Conservation (phyloP, 2,329 filamentous ascomycete genomes). For the Monosporascus sp. region DNA sequence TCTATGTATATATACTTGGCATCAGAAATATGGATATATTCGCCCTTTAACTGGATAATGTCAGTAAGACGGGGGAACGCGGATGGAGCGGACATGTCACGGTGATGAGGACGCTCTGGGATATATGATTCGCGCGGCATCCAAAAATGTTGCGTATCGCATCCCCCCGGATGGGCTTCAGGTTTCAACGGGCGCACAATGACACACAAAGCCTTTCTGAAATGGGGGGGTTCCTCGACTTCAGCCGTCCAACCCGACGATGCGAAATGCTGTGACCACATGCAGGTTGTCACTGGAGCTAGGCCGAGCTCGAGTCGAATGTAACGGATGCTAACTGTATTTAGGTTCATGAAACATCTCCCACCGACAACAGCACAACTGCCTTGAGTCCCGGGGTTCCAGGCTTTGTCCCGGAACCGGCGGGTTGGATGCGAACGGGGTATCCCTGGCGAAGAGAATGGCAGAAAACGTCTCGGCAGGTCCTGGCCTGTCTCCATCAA, state of each 20-base stretch:
- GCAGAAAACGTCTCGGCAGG: too few species aligned
- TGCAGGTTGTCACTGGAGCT: not conserved
- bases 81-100: too few species aligned
- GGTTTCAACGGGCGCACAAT: not conserved
- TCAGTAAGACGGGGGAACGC: too few species aligned
- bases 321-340: not conserved
- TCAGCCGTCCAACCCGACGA: constrained; percentile 1
- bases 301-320: not conserved
- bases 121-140: not conserved
- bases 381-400: not conserved
- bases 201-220: not conserved
- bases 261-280: not conserved
- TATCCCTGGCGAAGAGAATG: too few species aligned
- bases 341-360: constrained; percentile 1
- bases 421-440: not conserved
- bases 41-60: too few species aligned
- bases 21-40: too few species aligned
- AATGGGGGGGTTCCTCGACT: not conserved
- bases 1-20: too few species aligned
- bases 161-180: not conserved
- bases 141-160: not conserved
- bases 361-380: not conserved
- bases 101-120: too few species aligned
- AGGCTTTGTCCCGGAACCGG: not conserved
- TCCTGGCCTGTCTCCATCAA: too few species aligned